phyloP scores from a whole-genome alignment of 202 grass and related monocot genomes.

The Panicum hallii region DNA sequence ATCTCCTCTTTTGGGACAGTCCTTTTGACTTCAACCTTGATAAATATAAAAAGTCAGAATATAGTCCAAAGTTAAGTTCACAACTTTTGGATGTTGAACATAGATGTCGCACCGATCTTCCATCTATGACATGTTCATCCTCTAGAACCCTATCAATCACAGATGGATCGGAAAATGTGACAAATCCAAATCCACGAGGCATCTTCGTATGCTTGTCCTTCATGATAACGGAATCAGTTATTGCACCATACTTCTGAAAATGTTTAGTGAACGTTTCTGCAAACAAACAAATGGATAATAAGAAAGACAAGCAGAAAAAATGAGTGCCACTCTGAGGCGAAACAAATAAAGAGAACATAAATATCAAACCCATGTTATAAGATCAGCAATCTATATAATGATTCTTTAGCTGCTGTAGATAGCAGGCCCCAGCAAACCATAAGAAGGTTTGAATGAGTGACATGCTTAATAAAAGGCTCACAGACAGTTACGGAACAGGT shows the following conservation, averaged over 20 bases:
- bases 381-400: slow-evolving; percentile 6
- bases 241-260: slow-evolving; percentile 91
- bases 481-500: background rate
- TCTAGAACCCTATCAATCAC: slow-evolving; percentile 92
- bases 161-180: slow-evolving; percentile 95
- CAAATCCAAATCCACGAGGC: slow-evolving; percentile 99
- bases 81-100: background rate
- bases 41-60: slow-evolving; percentile 30
- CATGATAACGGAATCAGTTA: slow-evolving; percentile 98
- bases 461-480: slow-evolving; percentile 13
- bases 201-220: slow-evolving; percentile 90
- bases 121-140: slow-evolving; percentile 90
- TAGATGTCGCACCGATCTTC: slow-evolving; percentile 69
- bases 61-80: slow-evolving; percentile 22
- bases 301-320: slow-evolving; percentile 12
- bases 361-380: slow-evolving; percentile 3
- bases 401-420: slow-evolving; percentile 12
- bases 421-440: background rate
- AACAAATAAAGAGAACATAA: background rate
- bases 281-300: slow-evolving; percentile 26
- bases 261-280: slow-evolving; percentile 86
- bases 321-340: background rate
- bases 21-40: slow-evolving; percentile 97
- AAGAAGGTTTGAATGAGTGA: slow-evolving; percentile 17
- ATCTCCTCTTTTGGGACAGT: slow-evolving; percentile 92